These are phyloP conservation scores for Amoebophrya sp. DNA, from an alignment of 169 alveolate genomes.

Conservation along the genomic window DNA sequence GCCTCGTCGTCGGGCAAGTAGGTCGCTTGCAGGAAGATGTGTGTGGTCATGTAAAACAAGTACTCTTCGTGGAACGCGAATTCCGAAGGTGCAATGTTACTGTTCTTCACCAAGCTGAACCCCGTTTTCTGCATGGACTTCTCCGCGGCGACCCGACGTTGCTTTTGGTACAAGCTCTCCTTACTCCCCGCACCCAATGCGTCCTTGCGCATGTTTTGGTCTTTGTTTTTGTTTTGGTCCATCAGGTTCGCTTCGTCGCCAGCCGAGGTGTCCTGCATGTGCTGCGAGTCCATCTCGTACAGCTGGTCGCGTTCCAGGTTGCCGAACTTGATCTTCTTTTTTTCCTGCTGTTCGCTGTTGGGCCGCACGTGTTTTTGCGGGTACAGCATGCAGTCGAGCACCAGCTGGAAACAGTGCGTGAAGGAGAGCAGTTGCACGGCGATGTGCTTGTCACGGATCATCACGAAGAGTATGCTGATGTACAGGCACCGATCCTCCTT, in stretches of 20 bases:
- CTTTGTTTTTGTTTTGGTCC: neutral
- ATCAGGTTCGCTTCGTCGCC: neutral
- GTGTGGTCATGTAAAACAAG: neutral
- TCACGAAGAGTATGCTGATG: neutral
- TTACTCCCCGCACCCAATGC: neutral
- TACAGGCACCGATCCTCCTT: neutral
- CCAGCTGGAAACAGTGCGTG: neutral
- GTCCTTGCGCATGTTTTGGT: neutral
- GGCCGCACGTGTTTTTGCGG: neutral
- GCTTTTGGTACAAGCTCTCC: neutral
- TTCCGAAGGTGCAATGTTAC: neutral
- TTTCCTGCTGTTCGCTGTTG: slow-evolving; percentile 10
- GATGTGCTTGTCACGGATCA: slow-evolving; percentile 8
- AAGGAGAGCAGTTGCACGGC: neutral
- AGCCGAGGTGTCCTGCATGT: neutral
- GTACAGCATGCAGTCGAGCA: neutral
- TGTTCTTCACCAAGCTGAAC: neutral
- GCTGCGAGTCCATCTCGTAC: slow-evolving; percentile 21
- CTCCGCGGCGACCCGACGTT: neutral
- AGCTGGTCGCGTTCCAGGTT: neutral
- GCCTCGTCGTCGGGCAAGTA: slow-evolving; percentile 15
- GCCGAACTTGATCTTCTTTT: neutral
- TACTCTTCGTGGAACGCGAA: neutral
- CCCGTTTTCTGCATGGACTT: slow-evolving; percentile 8
- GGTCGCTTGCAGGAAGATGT: neutral